phyloP scores from a whole-genome alignment of 2,329 filamentous ascomycete genomes.

The Fusarium oligoseptatum region DNA sequence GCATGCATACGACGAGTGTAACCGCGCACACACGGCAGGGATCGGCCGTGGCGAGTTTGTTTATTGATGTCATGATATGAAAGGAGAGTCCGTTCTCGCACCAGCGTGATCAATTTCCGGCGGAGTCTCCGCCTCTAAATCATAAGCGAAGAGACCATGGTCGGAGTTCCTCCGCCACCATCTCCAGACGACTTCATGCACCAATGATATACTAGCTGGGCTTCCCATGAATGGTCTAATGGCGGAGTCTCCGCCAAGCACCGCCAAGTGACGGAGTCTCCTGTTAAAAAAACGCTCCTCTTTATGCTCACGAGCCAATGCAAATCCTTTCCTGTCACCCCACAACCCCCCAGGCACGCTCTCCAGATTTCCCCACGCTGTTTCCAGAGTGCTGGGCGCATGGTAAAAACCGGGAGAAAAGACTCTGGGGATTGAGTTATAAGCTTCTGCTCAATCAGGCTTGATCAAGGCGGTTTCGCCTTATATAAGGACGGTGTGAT shows the following conservation, averaged over 20 bases:
- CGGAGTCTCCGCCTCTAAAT: constrained; percentile 23
- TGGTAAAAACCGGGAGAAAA: not conserved
- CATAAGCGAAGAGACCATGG: not conserved
- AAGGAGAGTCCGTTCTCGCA: not conserved
- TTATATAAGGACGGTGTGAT: constrained; percentile 24
- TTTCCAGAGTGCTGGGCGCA: constrained; percentile 1
- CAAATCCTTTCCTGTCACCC: constrained; percentile 17
- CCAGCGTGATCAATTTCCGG: not conserved
- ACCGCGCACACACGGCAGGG: not conserved
- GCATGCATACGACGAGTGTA: not conserved
- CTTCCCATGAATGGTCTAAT: not conserved
- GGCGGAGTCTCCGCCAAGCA: constrained; percentile 12
- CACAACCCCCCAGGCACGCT: constrained; percentile 19
- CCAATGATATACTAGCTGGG: not conserved
- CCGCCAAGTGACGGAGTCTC: constrained; percentile 17
- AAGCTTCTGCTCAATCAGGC: not conserved
- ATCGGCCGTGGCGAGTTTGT: constrained; percentile 10
- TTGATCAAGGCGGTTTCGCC: not conserved
- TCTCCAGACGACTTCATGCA: not conserved
- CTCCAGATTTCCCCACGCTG: constrained; percentile 35
- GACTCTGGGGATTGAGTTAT: constrained; percentile 13
- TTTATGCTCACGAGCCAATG: constrained; percentile 23
- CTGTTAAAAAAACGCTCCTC: not conserved
- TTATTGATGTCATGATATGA: constrained; percentile 4
- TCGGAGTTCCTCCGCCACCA: constrained; percentile 21